phyloP scores from a whole-genome alignment of 2,329 filamentous ascomycete genomes.

The Curvularia lunata region DNA sequence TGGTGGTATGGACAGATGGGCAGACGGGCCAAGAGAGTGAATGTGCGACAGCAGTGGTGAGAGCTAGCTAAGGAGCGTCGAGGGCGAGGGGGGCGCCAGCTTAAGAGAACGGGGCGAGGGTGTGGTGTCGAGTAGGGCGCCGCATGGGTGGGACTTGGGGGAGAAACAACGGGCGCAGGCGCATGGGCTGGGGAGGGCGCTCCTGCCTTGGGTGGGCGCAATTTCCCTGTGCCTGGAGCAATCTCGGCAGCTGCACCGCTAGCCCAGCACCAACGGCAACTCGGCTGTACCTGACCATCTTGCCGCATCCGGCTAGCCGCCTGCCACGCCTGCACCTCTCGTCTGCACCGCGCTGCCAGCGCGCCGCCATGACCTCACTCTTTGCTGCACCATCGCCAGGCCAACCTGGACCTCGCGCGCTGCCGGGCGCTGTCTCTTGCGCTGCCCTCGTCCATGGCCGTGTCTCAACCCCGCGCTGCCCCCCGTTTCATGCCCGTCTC shows the following conservation, averaged over 20 bases:
- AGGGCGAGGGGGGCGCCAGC: slow-evolving; percentile 2
- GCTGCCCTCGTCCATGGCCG: not conserved
- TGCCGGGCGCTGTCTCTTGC: not conserved
- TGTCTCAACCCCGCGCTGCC: not conserved
- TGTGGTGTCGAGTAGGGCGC: slow-evolving; percentile 17
- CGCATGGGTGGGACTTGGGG: slow-evolving; percentile 25
- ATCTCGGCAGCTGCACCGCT: slow-evolving; percentile 29
- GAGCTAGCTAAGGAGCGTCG: slow-evolving; percentile 7
- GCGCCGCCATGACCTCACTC: not conserved
- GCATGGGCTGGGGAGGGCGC: slow-evolving; percentile 20
- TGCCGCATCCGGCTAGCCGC: not conserved
- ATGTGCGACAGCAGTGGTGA: slow-evolving; percentile 1
- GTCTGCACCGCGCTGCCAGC: slow-evolving; percentile 1
- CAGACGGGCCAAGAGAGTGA: no score
- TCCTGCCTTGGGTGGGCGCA: slow-evolving; percentile 21
- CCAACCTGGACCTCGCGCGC: not conserved
- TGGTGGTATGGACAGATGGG: slow-evolving; percentile 17
- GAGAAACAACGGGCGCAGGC: slow-evolving; percentile 26
- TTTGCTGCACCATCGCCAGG: no score
- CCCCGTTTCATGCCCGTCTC: slow-evolving; percentile 8
- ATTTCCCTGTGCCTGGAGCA: slow-evolving; percentile 34
- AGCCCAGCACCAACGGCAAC: slow-evolving; percentile 15
- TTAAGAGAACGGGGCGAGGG: slow-evolving; percentile 3
- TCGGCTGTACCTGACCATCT: slow-evolving; percentile 17
- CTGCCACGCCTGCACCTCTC: not conserved